Base-by-base conservation (phyloP, 345 rosid genomes). In the Sapria himalayana region DNA sequence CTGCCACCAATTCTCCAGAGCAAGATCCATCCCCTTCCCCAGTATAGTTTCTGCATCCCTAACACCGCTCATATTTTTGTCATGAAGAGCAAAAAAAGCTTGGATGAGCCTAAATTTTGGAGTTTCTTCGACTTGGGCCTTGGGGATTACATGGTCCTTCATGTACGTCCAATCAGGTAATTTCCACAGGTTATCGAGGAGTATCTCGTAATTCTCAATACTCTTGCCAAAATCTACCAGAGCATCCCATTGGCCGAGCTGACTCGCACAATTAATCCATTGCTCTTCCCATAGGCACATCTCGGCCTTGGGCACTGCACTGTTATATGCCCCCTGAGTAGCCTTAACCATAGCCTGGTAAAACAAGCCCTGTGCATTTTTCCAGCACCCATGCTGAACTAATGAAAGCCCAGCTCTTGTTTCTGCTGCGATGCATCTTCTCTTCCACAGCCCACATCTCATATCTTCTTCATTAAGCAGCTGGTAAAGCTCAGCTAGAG, bases 241-340 rank as follows among this genome's bases (percentile, higher is more conserved):
- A 9, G 93, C 93, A 69, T 84, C 99, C 99, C 99, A 91, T 66
- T 91, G 95, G 54, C 93, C 69, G 48, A 91, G 93, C 61, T 91
- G 99, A 51, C 53, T 66, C 33, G 85, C 93, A 67, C 99, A 91
- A 59, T 70, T 64, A 42, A 82, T 69, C 99, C 99, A 91, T 48
- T 91, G 95, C 64, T 91, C 99, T 75, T 91, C 99, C 99, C 99
- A 91, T 33, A 91, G 74, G 57, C 93, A 84, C 99, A 91, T 91
- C 69, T 91, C 99, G 43, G 99, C 99, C 66, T 91, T 91, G 4
- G 99, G 99, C 20, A 91, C 99, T 1, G 81, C 70, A 62, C 84
- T 91, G 58, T 77, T 84, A 51, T 91, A 91, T 22, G 98, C 82
- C 31, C 93, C 98, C 60, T 82, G 98, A 59, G 91, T 89, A 62